Evolutionary conservation across 768 basidiomycete genomes (phyloP), one percentile per base, ranked within the genome.

Genomic region (Collybia sp.): DNA sequence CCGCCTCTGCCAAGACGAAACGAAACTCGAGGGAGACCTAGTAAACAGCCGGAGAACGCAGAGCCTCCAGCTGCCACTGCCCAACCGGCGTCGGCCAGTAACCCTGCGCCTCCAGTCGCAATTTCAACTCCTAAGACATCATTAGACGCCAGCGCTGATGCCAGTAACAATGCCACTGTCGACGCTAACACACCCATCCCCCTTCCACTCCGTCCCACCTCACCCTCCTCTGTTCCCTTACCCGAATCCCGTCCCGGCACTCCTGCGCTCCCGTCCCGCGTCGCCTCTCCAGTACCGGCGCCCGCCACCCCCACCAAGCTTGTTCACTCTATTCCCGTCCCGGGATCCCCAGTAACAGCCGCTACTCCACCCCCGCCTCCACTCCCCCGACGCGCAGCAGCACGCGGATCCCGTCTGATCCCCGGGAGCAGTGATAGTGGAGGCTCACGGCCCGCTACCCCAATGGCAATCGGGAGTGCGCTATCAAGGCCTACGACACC

Each of bases 311-410:
- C 25, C 8, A 25, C 25, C 25, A 25, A 25, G 25, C 25, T 25
- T 25, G 25, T 8, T 4, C 25, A 25, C 25, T 25, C 25, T 8
- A 25, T 25, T 25, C 25, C 25, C 3, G 25, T 8, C 3, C 8
- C 25, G 3, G 25, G 25, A 3, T 40, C 42, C 2, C 65, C 68
- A 12, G 49, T 54, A 16, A 52, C 49, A 13, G 50, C 25, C 5
- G 45, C 53, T 15, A 55, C 63, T 2, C 73, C 75, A 5, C 85
- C 85, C 0, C 85, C 85, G 2, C 85, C 85, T 0, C 85, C 85
- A 1, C 60, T 88, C 17, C 85, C 85, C 0, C 72, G 82, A 35
- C 69, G 85, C 38, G 85, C 85, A 0, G 75, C 82, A 40, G 79
- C 75, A 1, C 72, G 85, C 16, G 66, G 64, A 5, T 55, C 73